These are phyloP conservation scores for Jackrogersella minutella DNA, from an alignment of 495 filamentous ascomycete genomes.

Conservation along the genomic window DNA sequence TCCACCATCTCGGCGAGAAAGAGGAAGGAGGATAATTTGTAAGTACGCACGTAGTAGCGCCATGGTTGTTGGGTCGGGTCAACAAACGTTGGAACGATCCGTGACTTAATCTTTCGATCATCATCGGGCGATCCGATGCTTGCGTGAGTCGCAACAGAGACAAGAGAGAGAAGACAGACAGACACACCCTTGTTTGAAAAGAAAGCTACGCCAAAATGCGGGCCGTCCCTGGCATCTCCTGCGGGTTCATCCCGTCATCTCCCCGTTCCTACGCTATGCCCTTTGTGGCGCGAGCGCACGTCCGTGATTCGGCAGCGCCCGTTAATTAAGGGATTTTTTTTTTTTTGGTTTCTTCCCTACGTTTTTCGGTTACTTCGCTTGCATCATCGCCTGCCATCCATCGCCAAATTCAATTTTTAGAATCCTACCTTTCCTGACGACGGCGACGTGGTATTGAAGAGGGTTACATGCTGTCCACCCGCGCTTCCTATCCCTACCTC, in stretches of 20 bases:
- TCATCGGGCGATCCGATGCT: slow-evolving; percentile 37
- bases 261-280: slow-evolving; percentile 35
- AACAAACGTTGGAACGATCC: background rate
- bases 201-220: slow-evolving; percentile 24
- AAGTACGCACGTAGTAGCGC: background rate
- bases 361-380: background rate
- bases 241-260: slow-evolving; percentile 36
- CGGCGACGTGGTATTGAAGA: background rate
- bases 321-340: slow-evolving; percentile 10
- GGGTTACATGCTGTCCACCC: background rate
- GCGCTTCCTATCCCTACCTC: background rate
- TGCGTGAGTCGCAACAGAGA: slow-evolving; percentile 3
- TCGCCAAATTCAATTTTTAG: background rate
- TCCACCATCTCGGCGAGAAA: slow-evolving; percentile 17
- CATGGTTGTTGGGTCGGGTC: background rate
- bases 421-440: background rate
- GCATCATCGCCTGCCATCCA: background rate
- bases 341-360: background rate
- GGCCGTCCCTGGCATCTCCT: slow-evolving; percentile 38
- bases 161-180: background rate
- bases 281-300: slow-evolving; percentile 8
- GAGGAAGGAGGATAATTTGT: slow-evolving; percentile 25
- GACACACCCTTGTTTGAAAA: slow-evolving; percentile 22
- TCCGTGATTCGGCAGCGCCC: slow-evolving; percentile 10
- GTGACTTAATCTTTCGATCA: slow-evolving; percentile 37